Base-by-base conservation (phyloP, 2,329 filamentous ascomycete species). In the Thelonectria rubi region DNA sequence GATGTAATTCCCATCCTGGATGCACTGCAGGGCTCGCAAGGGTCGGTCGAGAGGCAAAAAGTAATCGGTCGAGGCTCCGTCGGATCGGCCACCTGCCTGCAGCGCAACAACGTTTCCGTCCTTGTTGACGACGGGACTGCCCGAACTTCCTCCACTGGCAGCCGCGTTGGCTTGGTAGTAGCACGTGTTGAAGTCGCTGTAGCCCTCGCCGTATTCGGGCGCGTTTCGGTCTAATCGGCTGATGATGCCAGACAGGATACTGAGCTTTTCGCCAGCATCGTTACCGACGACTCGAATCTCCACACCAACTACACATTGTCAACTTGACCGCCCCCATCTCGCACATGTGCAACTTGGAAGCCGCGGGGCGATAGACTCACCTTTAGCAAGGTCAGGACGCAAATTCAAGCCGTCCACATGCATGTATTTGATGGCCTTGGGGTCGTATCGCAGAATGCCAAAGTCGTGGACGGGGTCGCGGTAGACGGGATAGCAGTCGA, bases 381-480 rank as follows among this genome's bases (percentile, higher is more conserved):
- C 85, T 76, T 88, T 88, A 37, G 95, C 95, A 58, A 93, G 87
- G 69, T 97, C 93, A 1, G 95, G 95, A 63, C 92, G 87, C 55
- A 99, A 82, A 62, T 88, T 84, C 51, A 99, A 83, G 47, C 93
- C 90, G 39, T 89, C 87, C 21, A 99, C 85, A 10, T 91, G 89
- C 93, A 99, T 97, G 78, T 99, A 98, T 76, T 97, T 97, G 81
- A 99, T 97, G 9, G 91, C 91, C 74, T 93, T 93, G 40, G 95
- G 95, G 71, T 99, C 92, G 80, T 99, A 99, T 73, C 95, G 90
- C 52, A 99, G 86, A 71, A 99, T 96, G 65, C 95, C 95, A 72
- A 99, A 99, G 78, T 99, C 95, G 82, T 99, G 95, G 26, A 99
- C 94, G 15, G 95, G 96, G 74, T 99, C 95, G 73, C 95, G 93